phyloP scores from a whole-genome alignment of 352 stramenopile species.

The Thraustochytrium striatum region DNA sequence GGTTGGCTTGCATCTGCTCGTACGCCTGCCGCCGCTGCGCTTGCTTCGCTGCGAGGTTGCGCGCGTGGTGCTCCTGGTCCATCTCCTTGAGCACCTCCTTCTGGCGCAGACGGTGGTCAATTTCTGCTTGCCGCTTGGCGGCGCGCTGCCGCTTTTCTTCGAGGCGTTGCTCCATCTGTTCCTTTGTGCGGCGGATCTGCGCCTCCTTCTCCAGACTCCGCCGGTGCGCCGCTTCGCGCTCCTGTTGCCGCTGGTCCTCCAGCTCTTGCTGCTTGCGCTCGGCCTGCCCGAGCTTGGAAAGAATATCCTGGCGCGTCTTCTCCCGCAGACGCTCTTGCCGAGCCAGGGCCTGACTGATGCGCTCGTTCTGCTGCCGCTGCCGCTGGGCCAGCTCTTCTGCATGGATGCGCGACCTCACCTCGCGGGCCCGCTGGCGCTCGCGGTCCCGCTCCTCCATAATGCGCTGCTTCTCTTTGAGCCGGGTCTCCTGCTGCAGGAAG shows the following conservation, averaged over 20 bases:
- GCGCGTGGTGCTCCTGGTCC: not conserved
- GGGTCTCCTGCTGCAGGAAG: not conserved
- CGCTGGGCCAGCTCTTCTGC: slow-evolving; percentile 2
- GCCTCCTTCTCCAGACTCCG: not conserved
- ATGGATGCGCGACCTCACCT: not conserved
- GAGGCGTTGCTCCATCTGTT: slow-evolving; percentile 2
- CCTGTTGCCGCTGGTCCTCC: not conserved
- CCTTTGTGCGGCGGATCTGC: not conserved
- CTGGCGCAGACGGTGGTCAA: not conserved
- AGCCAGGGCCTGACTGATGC: not conserved
- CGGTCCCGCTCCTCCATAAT: not conserved
- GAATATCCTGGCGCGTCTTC: not conserved
- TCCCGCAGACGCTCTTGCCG: slow-evolving; percentile 4
- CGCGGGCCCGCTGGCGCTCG: not conserved
- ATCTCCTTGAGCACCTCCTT: not conserved
- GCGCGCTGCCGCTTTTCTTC: not conserved
- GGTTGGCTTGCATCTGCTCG: slow-evolving; percentile 3
- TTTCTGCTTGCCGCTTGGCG: not conserved
- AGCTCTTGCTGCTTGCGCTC: not conserved
- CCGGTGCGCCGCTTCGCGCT: not conserved
- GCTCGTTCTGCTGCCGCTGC: not conserved
- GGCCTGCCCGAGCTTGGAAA: not conserved
- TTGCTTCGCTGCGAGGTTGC: not conserved
- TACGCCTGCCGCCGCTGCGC: not conserved
- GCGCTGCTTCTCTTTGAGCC: not conserved